phyloP scores from a whole-genome alignment of 2,329 filamentous ascomycete genomes.

The Sporothrix inflata region DNA sequence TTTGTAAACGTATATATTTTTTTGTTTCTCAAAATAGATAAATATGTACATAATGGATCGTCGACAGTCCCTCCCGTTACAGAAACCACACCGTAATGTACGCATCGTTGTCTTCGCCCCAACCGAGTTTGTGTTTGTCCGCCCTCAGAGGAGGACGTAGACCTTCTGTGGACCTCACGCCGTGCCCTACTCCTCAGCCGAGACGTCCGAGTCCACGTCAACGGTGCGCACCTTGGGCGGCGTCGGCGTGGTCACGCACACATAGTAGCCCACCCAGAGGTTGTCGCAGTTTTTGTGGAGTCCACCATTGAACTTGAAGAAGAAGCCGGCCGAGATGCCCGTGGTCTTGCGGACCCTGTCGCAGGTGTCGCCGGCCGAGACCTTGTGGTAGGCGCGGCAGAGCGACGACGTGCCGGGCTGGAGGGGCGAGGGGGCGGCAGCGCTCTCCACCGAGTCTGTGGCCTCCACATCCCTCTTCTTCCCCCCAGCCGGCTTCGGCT shows the following conservation, averaged over 20 bases:
- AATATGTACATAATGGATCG: too few relatives aligned
- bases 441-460: neutral
- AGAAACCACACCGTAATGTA: too few relatives aligned
- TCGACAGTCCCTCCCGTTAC: too few relatives aligned
- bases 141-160: too few relatives aligned
- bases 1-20: too few relatives aligned
- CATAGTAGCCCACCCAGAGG: neutral
- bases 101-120: too few relatives aligned
- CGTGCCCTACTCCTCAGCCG: too few relatives aligned
- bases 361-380: neutral
- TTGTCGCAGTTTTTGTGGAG: neutral
- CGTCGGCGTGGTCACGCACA: neutral
- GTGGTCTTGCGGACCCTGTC: neutral
- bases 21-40: too few relatives aligned
- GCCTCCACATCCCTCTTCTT: neutral
- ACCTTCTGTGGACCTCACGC: too few relatives aligned
- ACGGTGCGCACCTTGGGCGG: neutral
- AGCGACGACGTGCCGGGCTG: neutral
- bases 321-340: neutral
- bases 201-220: too few relatives aligned
- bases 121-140: too few relatives aligned
- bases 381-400: neutral
- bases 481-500: neutral
- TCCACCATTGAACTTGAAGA: neutral
- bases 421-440: neutral